Base-by-base conservation (phyloP, 2,329 filamentous ascomycete species). In the Lasiodiplodia gonubiensis region DNA sequence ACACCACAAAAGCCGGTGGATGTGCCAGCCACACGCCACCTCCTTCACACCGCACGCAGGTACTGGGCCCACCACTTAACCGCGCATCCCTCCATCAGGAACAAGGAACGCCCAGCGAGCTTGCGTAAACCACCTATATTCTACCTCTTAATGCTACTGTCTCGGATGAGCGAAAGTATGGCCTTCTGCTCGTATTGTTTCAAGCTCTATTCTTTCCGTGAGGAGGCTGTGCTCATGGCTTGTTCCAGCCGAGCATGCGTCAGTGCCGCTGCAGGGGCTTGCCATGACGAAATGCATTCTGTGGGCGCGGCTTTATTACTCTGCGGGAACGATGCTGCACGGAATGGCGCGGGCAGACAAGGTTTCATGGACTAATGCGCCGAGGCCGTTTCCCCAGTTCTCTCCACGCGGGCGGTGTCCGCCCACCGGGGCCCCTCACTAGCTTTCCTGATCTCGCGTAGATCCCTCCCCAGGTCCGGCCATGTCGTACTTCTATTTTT, bases 351-450 rank as follows among this genome's bases (percentile, higher is more conserved):
- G 30, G 30, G 14, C 35, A 18, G 25, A 49, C 48, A 42, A 23
- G 61, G 48, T 54, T 64, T 54, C 61, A 49, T 49, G 61, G 23
- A 46, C 35, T 33, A 64, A 54, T 64, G 61, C 35, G 42, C 61
- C 61, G 61, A 64, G 61, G 49, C 33, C 35, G 46, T 46, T 64
- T 53, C 61, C 49, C 61, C 61, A 64, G 51, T 14, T 54, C 61
- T 64, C 61, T 54, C 61, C 61, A 64, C 49, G 37, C 49, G 61
- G 51, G 33, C 49, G 25, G 48, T 21, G 42, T 53, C 51, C 61
- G 61, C 61, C 61, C 48, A 64, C 61, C 61, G 61, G 61, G 61
- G 61, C 61, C 61, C 61, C 61, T 64, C 61, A 49, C 33, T 54
- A 42, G 46, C 35, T 53, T 42, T 42, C 39, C 23, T 64, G 61